Percentiles rank a stretch among this genome's conserved stretches.
These are phyloP conservation scores for Candida caryicola DNA, from an alignment of 805 yeast species.

Conservation along the genomic window DNA sequence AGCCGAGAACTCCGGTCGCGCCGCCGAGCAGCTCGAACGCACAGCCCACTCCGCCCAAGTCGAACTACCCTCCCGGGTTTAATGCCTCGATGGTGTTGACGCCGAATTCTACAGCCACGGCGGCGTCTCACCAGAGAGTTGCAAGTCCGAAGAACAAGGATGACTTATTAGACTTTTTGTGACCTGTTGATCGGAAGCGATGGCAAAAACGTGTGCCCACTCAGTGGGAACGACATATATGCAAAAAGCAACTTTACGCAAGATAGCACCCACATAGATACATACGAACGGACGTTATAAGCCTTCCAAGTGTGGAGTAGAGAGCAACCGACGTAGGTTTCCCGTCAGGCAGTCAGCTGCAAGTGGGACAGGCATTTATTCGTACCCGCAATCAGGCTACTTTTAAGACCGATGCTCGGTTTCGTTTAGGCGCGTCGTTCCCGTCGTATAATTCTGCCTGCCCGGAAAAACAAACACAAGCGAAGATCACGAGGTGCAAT, in stretches of 20 bases:
- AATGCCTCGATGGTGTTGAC: conserved; percentile 22
- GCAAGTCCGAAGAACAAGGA: conserved; percentile 1
- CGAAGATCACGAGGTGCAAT: not conserved
- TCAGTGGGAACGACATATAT: not conserved
- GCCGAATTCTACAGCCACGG: conserved; percentile 15
- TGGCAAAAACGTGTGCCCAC: not conserved
- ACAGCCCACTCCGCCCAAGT: conserved; percentile 2
- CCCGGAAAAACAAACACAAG: not conserved
- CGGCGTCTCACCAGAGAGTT: not conserved
- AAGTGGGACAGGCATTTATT: no score
- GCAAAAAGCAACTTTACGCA: no score
- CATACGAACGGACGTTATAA: no score
- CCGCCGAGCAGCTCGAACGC: conserved; percentile 1
- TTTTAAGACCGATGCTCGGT: conserved; percentile 1
- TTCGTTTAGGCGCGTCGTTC: conserved; percentile 2
- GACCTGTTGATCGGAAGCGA: not conserved
- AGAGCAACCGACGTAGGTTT: no score
- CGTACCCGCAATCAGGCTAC: no score
- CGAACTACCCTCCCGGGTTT: conserved; percentile 34
- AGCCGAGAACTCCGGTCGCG: conserved; percentile 3
- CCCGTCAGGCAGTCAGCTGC: no score
- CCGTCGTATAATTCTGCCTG: conserved; percentile 2
- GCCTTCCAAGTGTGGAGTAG: no score
- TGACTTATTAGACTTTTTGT: conserved; percentile 15
- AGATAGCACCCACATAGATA: no score